Conservation (phyloP, 2,329 filamentous ascomycete genomes). For the Colletotrichum brevisporum region DNA sequence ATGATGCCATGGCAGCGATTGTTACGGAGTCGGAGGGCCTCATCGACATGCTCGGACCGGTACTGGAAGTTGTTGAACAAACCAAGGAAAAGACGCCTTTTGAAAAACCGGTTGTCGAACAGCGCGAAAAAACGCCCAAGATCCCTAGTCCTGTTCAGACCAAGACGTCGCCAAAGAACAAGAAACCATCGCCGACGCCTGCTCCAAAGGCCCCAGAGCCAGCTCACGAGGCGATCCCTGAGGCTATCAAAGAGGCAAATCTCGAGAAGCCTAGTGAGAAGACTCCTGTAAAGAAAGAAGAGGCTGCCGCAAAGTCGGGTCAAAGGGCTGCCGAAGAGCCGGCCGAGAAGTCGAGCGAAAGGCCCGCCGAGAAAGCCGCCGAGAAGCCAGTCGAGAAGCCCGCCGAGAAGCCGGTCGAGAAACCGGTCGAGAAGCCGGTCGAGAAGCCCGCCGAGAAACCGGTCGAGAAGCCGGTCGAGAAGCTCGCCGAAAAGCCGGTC, state of each 20-base stretch:
- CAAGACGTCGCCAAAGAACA: constrained; percentile 19
- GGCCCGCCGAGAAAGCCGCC: no score
- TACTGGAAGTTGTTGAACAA: constrained; percentile 49
- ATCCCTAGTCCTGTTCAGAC: constrained; percentile 22
- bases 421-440: neutral
- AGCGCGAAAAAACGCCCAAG: constrained; percentile 25
- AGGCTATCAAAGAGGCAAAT: constrained; percentile 1
- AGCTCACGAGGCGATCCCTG: constrained; percentile 14
- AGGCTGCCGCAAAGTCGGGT: constrained; percentile 12
- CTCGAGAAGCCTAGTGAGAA: constrained; percentile 1
- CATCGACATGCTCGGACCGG: constrained; percentile 57
- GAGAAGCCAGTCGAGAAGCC: neutral
- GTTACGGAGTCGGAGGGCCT: constrained; percentile 61
- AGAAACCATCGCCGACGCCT: neutral
- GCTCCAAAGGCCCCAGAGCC: neutral
- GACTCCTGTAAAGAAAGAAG: neutral
- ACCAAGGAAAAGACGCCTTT: constrained; percentile 36
- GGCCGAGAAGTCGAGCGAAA: neutral
- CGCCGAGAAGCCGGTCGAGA: neutral
- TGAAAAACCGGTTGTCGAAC: constrained; percentile 27
- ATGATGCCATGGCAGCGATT: constrained; percentile 64
- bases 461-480: neutral
- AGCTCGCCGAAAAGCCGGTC: neutral
- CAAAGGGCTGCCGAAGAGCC: neutral
- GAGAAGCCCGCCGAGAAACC: neutral